Evolutionary conservation across 139 green algal species (phyloP).

Genomic region (Tetradesmus obliquus): DNA sequence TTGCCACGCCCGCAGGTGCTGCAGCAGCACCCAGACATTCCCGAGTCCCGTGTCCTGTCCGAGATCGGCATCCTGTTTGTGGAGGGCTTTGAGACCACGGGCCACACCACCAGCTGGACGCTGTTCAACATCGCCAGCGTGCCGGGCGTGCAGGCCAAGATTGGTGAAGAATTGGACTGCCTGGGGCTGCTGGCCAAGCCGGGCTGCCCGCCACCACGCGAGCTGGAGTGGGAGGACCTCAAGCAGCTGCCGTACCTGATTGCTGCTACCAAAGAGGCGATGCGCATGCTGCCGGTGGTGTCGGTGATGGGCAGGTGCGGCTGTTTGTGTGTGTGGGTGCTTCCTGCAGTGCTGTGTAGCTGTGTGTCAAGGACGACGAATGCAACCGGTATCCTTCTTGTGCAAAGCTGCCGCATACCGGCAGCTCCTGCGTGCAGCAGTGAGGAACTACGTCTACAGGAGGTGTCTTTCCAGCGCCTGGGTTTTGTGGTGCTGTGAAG

Average conservation of each 20-base stretch:
- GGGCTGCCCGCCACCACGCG: conserved; percentile 12
- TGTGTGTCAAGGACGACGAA: not conserved
- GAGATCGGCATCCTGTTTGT: conserved; percentile 78
- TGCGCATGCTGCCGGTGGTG: conserved; percentile 67
- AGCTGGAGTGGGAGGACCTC: conserved; percentile 43
- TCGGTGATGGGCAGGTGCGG: conserved; percentile 56
- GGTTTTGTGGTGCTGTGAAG: no score
- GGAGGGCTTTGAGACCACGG: conserved; percentile 76
- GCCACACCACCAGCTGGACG: conserved; percentile 76
- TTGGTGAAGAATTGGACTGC: conserved; percentile 56
- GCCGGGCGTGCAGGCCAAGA: conserved; percentile 55
- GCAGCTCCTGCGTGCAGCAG: conserved; percentile 19
- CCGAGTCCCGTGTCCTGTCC: conserved; percentile 41
- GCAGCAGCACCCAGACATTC: conserved; percentile 36
- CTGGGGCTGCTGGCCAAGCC: conserved; percentile 57
- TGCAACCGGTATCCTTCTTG: not conserved
- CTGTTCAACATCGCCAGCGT: conserved; percentile 63
- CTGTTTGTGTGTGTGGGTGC: not conserved
- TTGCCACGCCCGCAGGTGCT: conserved; percentile 8
- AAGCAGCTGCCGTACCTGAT: conserved; percentile 24
- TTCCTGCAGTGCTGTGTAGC: conserved; percentile 1
- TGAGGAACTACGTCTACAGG: conserved; percentile 66
- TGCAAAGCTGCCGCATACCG: not conserved
- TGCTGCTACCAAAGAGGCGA: conserved; percentile 54
- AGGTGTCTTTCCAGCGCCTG: conserved; percentile 67